Evolutionary conservation across 2,329 filamentous ascomycete species (phyloP), one percentile per base, ranked within the genome.

Genomic region (Alternaria burnsii): DNA sequence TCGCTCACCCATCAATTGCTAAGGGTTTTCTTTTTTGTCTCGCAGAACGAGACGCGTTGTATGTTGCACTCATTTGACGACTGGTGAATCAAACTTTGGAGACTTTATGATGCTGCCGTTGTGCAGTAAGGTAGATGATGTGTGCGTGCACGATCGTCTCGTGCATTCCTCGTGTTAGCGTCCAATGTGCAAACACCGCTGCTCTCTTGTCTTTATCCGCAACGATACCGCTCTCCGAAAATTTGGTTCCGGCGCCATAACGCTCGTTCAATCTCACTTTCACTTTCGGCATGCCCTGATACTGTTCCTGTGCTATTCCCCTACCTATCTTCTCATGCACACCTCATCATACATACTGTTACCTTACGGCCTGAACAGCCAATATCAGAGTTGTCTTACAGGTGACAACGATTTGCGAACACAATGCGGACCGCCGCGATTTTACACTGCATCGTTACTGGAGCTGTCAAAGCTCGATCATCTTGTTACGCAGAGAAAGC

Each of bases 241-340:
- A 24, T 3, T 14, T 34, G 30, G 11, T 5, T 24, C 4, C 8
- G 46, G 11, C 3, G 18, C 24, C 18, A 3, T 14, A 43, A 12
- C 32, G 16, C 16, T 54, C 26, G 9, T 14, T 30, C 8, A 1
- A 48, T 16, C 5, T 6, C n/a, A 12, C 34, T 16, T 41, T 41
- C 18, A 26, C 40, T n/a, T 26, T 22, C 5, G 12, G 3, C 4
- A 22, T 24, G 22, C 32, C 20, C 16, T 28, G n/a, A 12, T 28
- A 20, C 24, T 16, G 4, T 20, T 30, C 24, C 2, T 26, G 18
- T n/a, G 3, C 8, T 6, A 10, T 83, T 82, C 10, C 42, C 4
- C 57, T 41, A 22, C 20, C 22, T 41, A 16, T 24, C 9, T n/a
- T 10, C 34, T 22, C 47, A 65, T 61, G 55, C 47, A 47, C 24